Conservation (phyloP, 2,329 filamentous ascomycete genomes). For the Aspergillus brasiliensis region DNA sequence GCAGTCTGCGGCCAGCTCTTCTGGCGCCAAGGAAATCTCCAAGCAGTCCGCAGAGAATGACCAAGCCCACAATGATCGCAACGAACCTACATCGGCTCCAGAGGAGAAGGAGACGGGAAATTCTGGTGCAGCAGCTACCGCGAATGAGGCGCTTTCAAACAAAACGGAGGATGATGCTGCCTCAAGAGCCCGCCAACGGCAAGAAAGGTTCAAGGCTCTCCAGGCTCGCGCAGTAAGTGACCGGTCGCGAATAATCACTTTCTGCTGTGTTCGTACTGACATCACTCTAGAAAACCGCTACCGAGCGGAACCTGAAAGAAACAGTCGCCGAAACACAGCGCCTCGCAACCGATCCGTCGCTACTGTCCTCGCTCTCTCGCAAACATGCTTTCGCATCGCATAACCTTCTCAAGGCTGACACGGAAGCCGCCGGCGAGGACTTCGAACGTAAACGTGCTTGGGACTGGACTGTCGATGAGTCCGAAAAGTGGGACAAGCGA, state of each 20-base stretch:
- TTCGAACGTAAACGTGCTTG: slow-evolving; percentile 97
- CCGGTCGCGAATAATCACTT: not conserved
- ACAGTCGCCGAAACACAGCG: slow-evolving; percentile 81
- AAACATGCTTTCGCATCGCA: slow-evolving; percentile 86
- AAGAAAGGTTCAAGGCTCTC: slow-evolving; percentile 83
- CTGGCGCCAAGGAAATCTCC: slow-evolving; percentile 13
- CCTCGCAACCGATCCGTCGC: slow-evolving; percentile 72
- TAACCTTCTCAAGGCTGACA: slow-evolving; percentile 90
- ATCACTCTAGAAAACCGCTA: slow-evolving; percentile 41
- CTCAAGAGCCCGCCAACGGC: slow-evolving; percentile 59
- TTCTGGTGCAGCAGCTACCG: not conserved
- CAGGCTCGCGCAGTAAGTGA: slow-evolving; percentile 69
- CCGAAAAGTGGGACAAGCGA: slow-evolving; percentile 89
- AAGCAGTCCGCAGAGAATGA: slow-evolving; percentile 11
- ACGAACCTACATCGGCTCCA: slow-evolving; percentile 17
- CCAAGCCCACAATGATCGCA: slow-evolving; percentile 10
- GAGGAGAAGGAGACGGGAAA: not conserved
- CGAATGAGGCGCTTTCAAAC: slow-evolving; percentile 2
- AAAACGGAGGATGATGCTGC: slow-evolving; percentile 28
- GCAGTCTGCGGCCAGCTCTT: slow-evolving; percentile 14
- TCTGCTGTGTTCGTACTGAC: slow-evolving; percentile 22
- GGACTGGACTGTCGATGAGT: slow-evolving; percentile 98
- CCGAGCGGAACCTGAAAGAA: slow-evolving; percentile 71
- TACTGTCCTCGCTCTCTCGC: slow-evolving; percentile 77
- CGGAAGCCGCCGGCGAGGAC: slow-evolving; percentile 80